Evolutionary conservation across 352 stramenopile genomes (phyloP), one percentile per base, ranked within the genome.

Genomic region (Phytophthora gonapodyides): DNA sequence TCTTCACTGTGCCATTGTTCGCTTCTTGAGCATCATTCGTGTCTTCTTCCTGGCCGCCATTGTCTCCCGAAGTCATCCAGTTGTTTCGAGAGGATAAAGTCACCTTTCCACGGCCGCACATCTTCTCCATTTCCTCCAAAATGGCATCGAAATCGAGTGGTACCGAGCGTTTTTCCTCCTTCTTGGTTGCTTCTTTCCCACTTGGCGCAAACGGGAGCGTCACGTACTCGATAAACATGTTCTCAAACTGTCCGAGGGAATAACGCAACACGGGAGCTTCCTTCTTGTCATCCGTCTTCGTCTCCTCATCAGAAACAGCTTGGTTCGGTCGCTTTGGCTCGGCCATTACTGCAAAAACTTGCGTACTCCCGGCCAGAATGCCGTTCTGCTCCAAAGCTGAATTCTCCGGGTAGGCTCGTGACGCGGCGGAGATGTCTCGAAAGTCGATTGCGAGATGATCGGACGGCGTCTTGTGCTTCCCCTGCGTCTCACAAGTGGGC

Each of bases 371-470:
- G 2, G 81, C 37, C 34, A 76, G 67, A 42, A 91, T 71, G 0
- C 75, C 56, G 16, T 82, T 60, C 34, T 93, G 81, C 43, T 93
- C 83, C 6, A 30, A 30, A 84, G 55, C 1, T 56, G 67, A 12
- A 27, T 87, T 55, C 8, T 74, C 65, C 0, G 78, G 68, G 31
- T 79, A 86, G 1, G 57, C 44, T 9, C 79, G 70, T 11, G 84
- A 93, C 2, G 46, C 57, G 7, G 87, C 71, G 24, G 52, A 33
- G n/a, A 91, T 50, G 10, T 75, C 48, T 8, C 61, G 56, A 35
- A 91, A 45, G 17, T 78, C 63, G 3, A 93, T 52, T 27, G 90
- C 71, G 15, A 91, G 41, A 30, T 75, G 69, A 65, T 91, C 82
- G 0, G 73, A 76, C n/a, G 76, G 73, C 34, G 67, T 61, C 38